A percentile compares a stretch with the other conserved stretches of the same genome.
These are phyloP conservation scores for Saprolegnia diclina DNA, from an alignment of 352 stramenopile genomes.

Conservation along the genomic window DNA sequence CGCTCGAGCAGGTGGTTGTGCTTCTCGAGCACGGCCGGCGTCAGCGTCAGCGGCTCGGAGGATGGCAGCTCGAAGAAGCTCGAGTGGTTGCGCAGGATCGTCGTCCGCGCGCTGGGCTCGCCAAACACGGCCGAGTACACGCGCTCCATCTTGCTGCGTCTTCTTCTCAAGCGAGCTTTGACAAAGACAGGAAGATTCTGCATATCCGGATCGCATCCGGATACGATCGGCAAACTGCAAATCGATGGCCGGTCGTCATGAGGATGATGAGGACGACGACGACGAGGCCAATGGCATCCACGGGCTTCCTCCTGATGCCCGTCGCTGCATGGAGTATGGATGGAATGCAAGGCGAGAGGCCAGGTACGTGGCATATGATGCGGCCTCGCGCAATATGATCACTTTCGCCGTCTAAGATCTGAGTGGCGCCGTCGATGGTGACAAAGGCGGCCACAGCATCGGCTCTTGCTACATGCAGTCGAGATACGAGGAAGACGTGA, in stretches of 20 bases:
- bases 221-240: not conserved
- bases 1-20: constrained; percentile 48
- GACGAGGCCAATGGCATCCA: too few species aligned
- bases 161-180: not conserved
- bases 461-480: too few species aligned
- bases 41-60: constrained; percentile 33
- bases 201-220: not conserved
- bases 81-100: constrained; percentile 4
- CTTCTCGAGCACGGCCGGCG: constrained; percentile 51
- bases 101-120: not conserved
- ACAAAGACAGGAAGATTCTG: constrained; percentile 9
- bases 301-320: too few species aligned
- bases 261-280: not conserved
- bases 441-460: too few species aligned
- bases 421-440: too few species aligned
- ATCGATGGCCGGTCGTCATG: not conserved
- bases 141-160: constrained; percentile 53
- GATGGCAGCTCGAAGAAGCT: constrained; percentile 1
- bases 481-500: not conserved
- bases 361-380: too few species aligned
- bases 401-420: too few species aligned
- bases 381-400: too few species aligned
- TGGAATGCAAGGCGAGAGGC: too few species aligned
- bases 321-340: too few species aligned
- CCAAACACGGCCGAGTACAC: constrained; percentile 83